Evolutionary conservation across 257 asterid species (phyloP), one percentile per base, ranked within the genome.

Genomic region (Petrea volubilis): DNA sequence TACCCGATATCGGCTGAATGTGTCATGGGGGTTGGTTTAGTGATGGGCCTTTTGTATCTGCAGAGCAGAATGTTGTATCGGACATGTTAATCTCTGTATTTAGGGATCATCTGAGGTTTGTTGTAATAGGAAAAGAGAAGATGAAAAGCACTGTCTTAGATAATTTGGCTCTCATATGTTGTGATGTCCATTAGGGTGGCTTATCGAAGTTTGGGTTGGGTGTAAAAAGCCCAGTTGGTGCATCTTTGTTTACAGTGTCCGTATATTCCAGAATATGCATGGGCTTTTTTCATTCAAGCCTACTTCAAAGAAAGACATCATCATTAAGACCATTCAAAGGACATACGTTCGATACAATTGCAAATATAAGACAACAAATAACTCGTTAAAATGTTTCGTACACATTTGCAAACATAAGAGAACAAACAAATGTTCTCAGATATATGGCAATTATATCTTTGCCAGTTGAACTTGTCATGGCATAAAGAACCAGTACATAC

Each of bases 81-180:
- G 9, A 58, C 76, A 46, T 76, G 79, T 64, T 64, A 50, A 47
- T 47, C 74, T 67, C 31, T 74, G 78, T 74, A 60, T 71, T 61
- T 77, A 60, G 75, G 70, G 78, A 62, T 77, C 77, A n/a, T 25
- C 8, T 66, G 62, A 53, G 34, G 64, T 47, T 43, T 38, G 72
- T 24, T 64, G 47, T 75, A 52, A 62, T 68, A 46, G 67, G 67
- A 66, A 51, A 55, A 36, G 40, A 41, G 74, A 31, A 40, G 62
- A 36, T 59, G 41, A 21, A 52, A 61, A 40, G 68, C 52, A 58
- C 9, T 67, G 50, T 27, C 49, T 23, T 41, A 3, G 31, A 43
- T 57, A 18, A 12, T 62, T 57, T 58, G 38, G 62, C 33, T 44
- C 50, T 50, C 41, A 21, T 73, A 27, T 40, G 50, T 24, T 62